These are phyloP conservation scores for Kazachstania viticola DNA, from an alignment of 805 yeast species.

Conservation along the genomic window DNA sequence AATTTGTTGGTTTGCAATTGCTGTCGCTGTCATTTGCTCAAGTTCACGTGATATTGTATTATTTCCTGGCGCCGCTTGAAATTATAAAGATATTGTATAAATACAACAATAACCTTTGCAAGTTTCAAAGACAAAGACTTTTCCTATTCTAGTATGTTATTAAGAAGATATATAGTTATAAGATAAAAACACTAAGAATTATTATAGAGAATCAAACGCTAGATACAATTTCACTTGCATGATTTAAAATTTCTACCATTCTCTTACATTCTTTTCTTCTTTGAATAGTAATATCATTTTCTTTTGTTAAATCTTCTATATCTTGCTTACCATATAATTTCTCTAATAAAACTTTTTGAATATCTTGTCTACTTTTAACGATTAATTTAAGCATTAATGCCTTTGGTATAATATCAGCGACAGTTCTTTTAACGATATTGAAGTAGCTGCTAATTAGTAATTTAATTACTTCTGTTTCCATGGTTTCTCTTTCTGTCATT, in stretches of 20 bases:
- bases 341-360: constrained; percentile 82
- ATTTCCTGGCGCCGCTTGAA: too few species aligned
- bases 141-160: too few species aligned
- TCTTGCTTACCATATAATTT: constrained; percentile 65
- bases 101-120: too few species aligned
- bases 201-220: constrained; percentile 26
- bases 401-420: constrained; percentile 89
- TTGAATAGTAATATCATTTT: constrained; percentile 83
- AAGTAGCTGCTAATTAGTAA: constrained; percentile 82
- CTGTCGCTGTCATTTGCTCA: too few species aligned
- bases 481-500: constrained; percentile 87
- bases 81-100: too few species aligned
- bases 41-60: too few species aligned
- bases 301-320: constrained; percentile 70
- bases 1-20: too few species aligned
- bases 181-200: too few species aligned
- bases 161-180: too few species aligned
- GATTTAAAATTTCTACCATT: constrained; percentile 86
- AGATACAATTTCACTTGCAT: constrained; percentile 81
- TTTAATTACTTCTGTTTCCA: constrained; percentile 96
- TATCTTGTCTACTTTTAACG: constrained; percentile 69
- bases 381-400: constrained; percentile 90
- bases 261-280: constrained; percentile 89
- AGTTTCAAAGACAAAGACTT: too few species aligned
- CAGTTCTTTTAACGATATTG: constrained; percentile 84